Percentiles rank a stretch among this genome's conserved stretches.
These are phyloP conservation scores for Ilex asprella DNA, from an alignment of 257 asterid species.

Conservation along the genomic window DNA sequence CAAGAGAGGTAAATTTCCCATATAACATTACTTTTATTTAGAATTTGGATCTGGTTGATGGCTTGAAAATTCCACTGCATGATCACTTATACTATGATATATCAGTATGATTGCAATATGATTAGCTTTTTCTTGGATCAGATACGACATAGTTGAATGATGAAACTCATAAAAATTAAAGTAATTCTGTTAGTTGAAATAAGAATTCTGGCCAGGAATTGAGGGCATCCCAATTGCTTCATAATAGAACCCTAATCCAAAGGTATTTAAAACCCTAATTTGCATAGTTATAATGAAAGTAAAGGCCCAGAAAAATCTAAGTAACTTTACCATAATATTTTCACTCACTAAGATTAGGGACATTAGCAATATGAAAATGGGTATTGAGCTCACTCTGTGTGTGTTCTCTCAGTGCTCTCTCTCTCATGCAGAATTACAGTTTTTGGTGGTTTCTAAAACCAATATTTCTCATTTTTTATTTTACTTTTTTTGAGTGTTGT, in stretches of 20 bases:
- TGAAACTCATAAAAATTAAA: constrained; percentile 4
- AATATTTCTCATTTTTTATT: constrained; percentile 18
- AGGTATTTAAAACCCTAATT: constrained; percentile 25
- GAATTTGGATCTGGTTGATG: too few species aligned
- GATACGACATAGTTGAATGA: background rate
- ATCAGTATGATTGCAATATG: background rate
- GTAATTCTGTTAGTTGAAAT: background rate
- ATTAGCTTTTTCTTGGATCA: constrained; percentile 5
- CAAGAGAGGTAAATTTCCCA: constrained; percentile 15
- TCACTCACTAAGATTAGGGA: constrained; percentile 1
- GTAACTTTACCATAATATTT: background rate
- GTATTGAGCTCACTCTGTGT: background rate
- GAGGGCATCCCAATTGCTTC: background rate
- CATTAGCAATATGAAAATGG: constrained; percentile 13
- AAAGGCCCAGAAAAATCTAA: background rate
- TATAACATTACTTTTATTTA: background rate
- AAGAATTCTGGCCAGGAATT: background rate
- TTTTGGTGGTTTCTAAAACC: constrained; percentile 9
- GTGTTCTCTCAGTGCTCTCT: constrained; percentile 1
- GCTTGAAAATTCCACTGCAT: too few species aligned
- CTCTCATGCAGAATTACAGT: background rate
- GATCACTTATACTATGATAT: too few species aligned
- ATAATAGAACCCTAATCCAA: constrained; percentile 26
- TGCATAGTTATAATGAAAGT: constrained; percentile 5
- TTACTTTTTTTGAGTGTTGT: constrained; percentile 35